Conservation (phyloP, 169 alveolate species). For the Plasmodium gallinaceum region DNA sequence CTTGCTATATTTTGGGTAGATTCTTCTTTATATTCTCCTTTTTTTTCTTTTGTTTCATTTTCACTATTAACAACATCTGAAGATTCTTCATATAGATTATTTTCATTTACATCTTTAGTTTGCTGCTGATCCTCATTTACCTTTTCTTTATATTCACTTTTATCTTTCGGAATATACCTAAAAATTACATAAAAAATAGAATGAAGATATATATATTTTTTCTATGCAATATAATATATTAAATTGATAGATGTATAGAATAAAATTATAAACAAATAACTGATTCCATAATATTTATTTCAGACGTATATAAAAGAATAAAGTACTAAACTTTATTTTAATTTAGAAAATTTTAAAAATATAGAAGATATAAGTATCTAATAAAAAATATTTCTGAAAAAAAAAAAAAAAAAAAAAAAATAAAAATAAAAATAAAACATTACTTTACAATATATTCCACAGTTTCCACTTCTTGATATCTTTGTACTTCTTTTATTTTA, state of each 20-base stretch:
- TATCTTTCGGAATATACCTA: constrained; percentile 84
- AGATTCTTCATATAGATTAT: neutral
- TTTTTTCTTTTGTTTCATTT: neutral
- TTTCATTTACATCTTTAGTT: neutral
- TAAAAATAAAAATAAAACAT: neutral
- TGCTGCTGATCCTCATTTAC: neutral
- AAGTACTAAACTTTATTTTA: too few species aligned
- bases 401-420: too few species aligned
- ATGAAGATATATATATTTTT: neutral
- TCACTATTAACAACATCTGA: neutral
- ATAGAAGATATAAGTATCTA: too few species aligned
- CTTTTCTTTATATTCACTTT: neutral
- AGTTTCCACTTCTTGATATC: constrained; percentile 84
- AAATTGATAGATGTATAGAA: neutral
- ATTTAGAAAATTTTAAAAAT: too few species aligned
- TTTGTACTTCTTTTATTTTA: constrained; percentile 82
- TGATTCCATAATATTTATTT: neutral
- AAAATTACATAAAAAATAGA: neutral
- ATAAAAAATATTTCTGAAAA: too few species aligned
- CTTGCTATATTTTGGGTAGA: neutral
- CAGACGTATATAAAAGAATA: neutral
- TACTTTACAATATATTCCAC: constrained; percentile 85
- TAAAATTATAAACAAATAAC: neutral
- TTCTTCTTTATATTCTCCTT: neutral
- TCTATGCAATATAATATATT: neutral